Evolutionary conservation across 1,284 basidiomycete genomes (phyloP).

Genomic region (Trichosporon sp.): DNA sequence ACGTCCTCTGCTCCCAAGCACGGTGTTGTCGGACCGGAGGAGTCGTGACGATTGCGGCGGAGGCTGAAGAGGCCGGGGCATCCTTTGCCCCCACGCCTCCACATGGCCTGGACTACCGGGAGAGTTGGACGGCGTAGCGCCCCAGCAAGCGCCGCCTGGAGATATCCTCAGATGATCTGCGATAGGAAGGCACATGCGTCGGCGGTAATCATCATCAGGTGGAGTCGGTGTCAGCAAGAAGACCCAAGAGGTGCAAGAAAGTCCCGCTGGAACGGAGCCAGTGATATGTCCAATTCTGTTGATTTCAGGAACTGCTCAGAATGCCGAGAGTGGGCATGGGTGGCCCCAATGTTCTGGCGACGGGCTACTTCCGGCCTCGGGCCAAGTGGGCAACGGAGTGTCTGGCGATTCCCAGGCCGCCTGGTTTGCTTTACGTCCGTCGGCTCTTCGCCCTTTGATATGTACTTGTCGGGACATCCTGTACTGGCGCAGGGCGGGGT

Average conservation of each 20-base stretch:
- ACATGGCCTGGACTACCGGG: not conserved
- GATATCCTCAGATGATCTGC: not conserved
- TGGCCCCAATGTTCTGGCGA: not conserved
- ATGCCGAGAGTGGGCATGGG: not conserved
- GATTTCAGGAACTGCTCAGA: not conserved
- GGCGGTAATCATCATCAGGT: not conserved
- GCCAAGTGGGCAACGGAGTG: not conserved
- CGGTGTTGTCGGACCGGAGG: not conserved
- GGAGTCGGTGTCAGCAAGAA: not conserved
- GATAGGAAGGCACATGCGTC: not conserved
- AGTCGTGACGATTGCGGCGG: not conserved
- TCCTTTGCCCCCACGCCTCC: not conserved
- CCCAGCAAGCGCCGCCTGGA: not conserved
- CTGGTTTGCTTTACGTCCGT: not conserved
- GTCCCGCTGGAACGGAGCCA: not conserved
- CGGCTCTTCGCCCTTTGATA: not conserved
- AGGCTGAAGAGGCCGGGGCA: not conserved
- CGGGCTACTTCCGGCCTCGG: not conserved
- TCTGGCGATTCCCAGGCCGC: not conserved
- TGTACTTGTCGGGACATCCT: not conserved
- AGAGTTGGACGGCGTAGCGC: not conserved
- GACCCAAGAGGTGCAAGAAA: not conserved
- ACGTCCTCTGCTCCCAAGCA: not conserved
- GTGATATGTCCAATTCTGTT: not conserved
- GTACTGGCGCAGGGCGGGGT: too few relatives aligned